Conservation (phyloP, 306 rosid species). For the Clitoria ternatea region DNA sequence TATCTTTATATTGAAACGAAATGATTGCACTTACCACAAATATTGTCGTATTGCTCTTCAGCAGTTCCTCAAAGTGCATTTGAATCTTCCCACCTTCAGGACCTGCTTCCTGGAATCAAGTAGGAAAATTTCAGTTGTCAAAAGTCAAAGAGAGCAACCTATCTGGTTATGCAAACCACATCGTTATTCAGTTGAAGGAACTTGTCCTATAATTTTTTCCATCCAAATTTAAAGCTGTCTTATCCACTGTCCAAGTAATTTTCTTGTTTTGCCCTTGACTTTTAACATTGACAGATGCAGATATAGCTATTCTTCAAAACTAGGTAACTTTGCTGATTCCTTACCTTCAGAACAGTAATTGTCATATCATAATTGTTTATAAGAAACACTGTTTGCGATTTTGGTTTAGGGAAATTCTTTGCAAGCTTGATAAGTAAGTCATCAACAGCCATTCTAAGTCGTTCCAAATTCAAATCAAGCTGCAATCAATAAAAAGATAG, state of each 20-base stretch:
- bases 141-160: slow-evolving; percentile 3
- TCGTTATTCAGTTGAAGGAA: background rate
- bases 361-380: slow-evolving; percentile 97
- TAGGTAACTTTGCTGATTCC: slow-evolving; percentile 22
- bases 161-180: slow-evolving; percentile 1
- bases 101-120: slow-evolving; percentile 76
- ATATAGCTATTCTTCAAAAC: slow-evolving; percentile 19
- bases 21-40: slow-evolving; percentile 65
- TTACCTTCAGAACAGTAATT: slow-evolving; percentile 88
- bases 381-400: slow-evolving; percentile 83
- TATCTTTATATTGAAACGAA: background rate
- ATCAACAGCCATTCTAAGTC: slow-evolving; percentile 94
- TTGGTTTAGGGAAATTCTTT: slow-evolving; percentile 68
- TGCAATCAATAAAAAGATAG: slow-evolving; percentile 35
- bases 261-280: background rate
- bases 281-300: slow-evolving; percentile 20
- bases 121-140: slow-evolving; percentile 9
- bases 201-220: background rate
- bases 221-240: slow-evolving; percentile 6
- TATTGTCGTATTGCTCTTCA: slow-evolving; percentile 88
- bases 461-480: slow-evolving; percentile 85
- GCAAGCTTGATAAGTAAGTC: slow-evolving; percentile 97
- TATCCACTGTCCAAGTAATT: background rate
- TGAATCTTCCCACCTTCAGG: slow-evolving; percentile 93
- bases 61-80: slow-evolving; percentile 87